These are phyloP conservation scores for Lachnellula arida DNA, from an alignment of 2,329 filamentous ascomycete species.

Conservation along the genomic window DNA sequence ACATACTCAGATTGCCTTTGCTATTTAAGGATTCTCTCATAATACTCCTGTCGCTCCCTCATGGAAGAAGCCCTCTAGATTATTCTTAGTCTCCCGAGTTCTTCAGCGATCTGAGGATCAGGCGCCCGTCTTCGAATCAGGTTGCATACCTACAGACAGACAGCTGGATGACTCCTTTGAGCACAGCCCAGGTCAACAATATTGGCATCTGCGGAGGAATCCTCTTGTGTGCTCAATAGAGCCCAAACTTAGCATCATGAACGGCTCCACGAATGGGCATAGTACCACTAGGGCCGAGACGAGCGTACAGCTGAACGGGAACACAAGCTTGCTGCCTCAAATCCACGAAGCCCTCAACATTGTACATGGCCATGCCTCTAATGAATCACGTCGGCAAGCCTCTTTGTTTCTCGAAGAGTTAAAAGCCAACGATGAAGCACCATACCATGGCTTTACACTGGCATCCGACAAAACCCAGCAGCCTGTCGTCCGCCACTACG, in stretches of 20 bases:
- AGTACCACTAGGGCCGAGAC: conserved; percentile 6
- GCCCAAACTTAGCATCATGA: conserved; percentile 20
- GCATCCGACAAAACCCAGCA: conserved; percentile 71
- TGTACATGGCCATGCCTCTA: conserved; percentile 78
- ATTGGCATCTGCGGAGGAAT: background rate
- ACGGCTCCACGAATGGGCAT: conserved; percentile 23
- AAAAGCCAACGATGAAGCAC: conserved; percentile 74
- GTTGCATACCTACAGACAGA: background rate
- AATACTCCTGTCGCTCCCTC: background rate
- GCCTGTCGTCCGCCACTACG: conserved; percentile 86
- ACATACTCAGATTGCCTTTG: background rate
- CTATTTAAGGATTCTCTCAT: background rate
- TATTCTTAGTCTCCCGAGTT: conserved; percentile 6
- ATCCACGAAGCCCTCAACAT: conserved; percentile 84
- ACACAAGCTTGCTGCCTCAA: conserved; percentile 50
- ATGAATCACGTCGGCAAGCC: conserved; percentile 76
- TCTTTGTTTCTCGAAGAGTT: conserved; percentile 81
- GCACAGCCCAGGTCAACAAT: background rate
- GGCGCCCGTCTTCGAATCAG: conserved; percentile 18
- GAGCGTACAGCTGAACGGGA: conserved; percentile 25
- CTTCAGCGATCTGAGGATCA: conserved; percentile 6
- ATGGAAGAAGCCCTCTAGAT: background rate
- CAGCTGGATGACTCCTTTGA: conserved; percentile 15
- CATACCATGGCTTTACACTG: conserved; percentile 78
- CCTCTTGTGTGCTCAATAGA: background rate